Evolutionary conservation across 345 rosid species (phyloP), one percentile per base, ranked within the genome.

Genomic region (Cardiospermum halicacabum): DNA sequence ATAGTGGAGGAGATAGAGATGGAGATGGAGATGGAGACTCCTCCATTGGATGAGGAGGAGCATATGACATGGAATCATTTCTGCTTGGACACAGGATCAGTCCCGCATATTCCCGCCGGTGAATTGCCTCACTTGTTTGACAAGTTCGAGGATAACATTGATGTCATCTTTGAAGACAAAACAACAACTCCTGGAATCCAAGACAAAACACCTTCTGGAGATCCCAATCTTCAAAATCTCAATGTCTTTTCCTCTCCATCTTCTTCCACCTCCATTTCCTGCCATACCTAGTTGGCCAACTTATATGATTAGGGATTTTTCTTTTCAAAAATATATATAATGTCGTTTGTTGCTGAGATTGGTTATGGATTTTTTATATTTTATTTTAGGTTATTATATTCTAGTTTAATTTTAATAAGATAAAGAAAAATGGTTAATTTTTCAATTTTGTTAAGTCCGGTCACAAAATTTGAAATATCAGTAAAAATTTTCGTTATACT

Each of bases 61-160:
- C 72, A n/a, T n/a, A n/a, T 81, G 13, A 74, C 60, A 0, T 91
- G 97, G 97, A 76, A 74, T 67, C 85, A n/a, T n/a, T n/a, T 85
- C 75, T 79, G 73, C 40, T 70, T 83, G 81, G 96, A 91, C n/a
- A 58, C 58, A 0, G 91, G 79, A 19, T 61, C 81, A 2, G 71
- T 75, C 19, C 81, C 80, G 0, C 45, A 87, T 47, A 69, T 79
- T 21, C 73, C 82, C 15, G 65, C 62, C 3, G 66, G 69, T 22
- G 89, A 76, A 69, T 69, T 87, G 47, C 87, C 92, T 5, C 86
- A 85, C 78, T 65, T 85, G 68, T 79, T 86, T 32, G 74, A 79
- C 0, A 77, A 77, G 9, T 91, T 93, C 7, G 95, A 82, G 64
- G 96, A 93, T 11, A 75, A 88, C 78, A 87, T 93, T 42, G 97